These are phyloP conservation scores for Fusarium nelsonii DNA, from an alignment of 2,329 filamentous ascomycete genomes.

Conservation along the genomic window DNA sequence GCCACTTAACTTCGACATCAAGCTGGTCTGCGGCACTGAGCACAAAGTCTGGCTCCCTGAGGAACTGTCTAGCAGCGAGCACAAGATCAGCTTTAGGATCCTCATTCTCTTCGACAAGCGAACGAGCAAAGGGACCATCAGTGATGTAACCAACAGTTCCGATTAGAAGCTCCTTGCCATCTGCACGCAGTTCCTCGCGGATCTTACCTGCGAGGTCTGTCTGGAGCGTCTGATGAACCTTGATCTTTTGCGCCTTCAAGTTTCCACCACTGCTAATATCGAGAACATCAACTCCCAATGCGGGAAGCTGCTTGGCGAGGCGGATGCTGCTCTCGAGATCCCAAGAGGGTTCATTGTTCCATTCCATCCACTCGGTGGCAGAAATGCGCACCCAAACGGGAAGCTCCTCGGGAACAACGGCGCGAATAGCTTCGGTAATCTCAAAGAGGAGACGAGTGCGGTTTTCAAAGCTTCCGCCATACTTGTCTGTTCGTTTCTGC, in stretches of 20 bases:
- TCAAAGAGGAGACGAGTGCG: conserved; percentile 71
- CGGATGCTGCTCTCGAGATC: conserved; percentile 68
- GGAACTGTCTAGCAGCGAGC: conserved; percentile 79
- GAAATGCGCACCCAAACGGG: conserved; percentile 71
- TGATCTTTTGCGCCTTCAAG: conserved; percentile 70
- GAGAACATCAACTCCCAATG: conserved; percentile 81
- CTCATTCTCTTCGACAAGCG: conserved; percentile 62
- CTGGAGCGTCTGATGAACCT: conserved; percentile 76
- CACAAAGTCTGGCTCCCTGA: conserved; percentile 85
- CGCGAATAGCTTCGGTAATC: conserved; percentile 63
- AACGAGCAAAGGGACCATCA: conserved; percentile 74
- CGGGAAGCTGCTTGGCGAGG: conserved; percentile 70
- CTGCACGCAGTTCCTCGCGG: conserved; percentile 71
- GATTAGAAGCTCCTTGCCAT: conserved; percentile 69
- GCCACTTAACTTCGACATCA: conserved; percentile 76
- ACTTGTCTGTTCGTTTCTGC: conserved; percentile 70
- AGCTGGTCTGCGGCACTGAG: conserved; percentile 79
- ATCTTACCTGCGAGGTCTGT: conserved; percentile 77
- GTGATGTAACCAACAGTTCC: conserved; percentile 81
- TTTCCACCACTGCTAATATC: conserved; percentile 86
- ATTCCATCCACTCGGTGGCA: conserved; percentile 73
- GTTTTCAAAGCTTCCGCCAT: conserved; percentile 75
- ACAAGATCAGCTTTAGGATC: conserved; percentile 74
- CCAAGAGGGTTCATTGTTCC: conserved; percentile 67
- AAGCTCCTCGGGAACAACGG: conserved; percentile 64